Evolutionary conservation across 768 basidiomycete genomes (phyloP), one percentile per base, ranked within the genome.

Genomic region (Ramaria sp.): DNA sequence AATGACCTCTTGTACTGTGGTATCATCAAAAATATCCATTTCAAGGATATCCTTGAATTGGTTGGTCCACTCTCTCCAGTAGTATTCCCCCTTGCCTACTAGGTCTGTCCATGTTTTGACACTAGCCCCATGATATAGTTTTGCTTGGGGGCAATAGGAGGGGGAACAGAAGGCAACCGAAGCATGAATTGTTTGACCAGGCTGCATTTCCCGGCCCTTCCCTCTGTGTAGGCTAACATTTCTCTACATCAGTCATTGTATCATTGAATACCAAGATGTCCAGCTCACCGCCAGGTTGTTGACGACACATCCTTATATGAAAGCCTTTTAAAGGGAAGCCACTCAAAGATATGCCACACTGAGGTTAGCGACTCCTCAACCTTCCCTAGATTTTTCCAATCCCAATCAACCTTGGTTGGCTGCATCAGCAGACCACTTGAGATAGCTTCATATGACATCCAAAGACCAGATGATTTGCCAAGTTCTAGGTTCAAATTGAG

Each of bases 381-480:
- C 4, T 19, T 9, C 10, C 12, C 43, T 41, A 42, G 24, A 17
- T 54, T 41, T 4, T 45, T n/a, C n/a, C n/a, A n/a, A n/a, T n/a
- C n/a, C n/a, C n/a, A n/a, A n/a, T n/a, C n/a, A n/a, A n/a, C n/a
- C n/a, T n/a, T n/a, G n/a, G n/a, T n/a, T n/a, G n/a, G n/a, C n/a
- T n/a, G n/a, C n/a, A n/a, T n/a, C n/a, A n/a, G n/a, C n/a, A n/a
- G n/a, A n/a, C n/a, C n/a, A n/a, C n/a, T n/a, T n/a, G n/a, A n/a
- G n/a, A n/a, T 12, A 1, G 70, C 71, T 53, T 71, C 69, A 17
- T 60, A 62, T 49, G 66, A 64, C 70, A 71, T 71, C 70, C 70
- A 71, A 9, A 67, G 20, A 1, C 70, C 51, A 1, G 70, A 64
- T 33, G 62, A 53, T 5, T 54, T 59, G 20, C 38, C 41, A 27